Percentiles rank a stretch among this genome's conserved stretches.
Evolutionary conservation across 108 stramenopile genomes (phyloP).

Genomic region (Bacterosira constricta): DNA sequence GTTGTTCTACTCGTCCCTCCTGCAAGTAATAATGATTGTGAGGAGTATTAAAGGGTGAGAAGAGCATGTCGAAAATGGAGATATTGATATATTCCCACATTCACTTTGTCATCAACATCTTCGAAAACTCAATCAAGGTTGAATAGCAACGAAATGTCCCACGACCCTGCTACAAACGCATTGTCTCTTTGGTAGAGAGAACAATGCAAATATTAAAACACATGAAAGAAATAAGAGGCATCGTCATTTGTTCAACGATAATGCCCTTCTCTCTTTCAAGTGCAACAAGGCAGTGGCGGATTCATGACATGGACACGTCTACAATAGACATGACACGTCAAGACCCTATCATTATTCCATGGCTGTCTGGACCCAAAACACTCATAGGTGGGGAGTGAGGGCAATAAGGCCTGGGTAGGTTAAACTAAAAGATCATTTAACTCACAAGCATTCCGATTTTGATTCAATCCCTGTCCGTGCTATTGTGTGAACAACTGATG

Average conservation of each 20-base stretch:
- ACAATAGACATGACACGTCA: background rate
- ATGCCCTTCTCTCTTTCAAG: background rate
- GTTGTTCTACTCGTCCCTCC: slow-evolving; percentile 67
- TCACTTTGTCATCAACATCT: background rate
- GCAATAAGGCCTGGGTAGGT: slow-evolving; percentile 9
- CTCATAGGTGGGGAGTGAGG: slow-evolving; percentile 2
- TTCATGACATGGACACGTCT: slow-evolving; percentile 7
- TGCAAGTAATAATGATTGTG: slow-evolving; percentile 14
- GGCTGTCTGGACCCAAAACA: slow-evolving; percentile 23
- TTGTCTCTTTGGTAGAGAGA: background rate
- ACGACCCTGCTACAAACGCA: background rate
- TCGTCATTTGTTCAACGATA: background rate
- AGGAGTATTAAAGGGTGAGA: background rate
- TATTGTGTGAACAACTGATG: background rate
- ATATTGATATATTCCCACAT: background rate
- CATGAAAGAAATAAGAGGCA: background rate
- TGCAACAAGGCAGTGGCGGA: slow-evolving; percentile 2
- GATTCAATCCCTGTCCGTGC: too few relatives aligned
- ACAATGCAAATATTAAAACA: background rate
- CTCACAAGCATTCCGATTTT: background rate
- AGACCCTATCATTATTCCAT: slow-evolving; percentile 7
- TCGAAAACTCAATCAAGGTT: background rate
- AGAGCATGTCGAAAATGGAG: background rate
- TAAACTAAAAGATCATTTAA: background rate
- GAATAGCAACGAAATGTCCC: background rate